phyloP scores from a whole-genome alignment of 179 eudicot species.

The Spergularia azorica region DNA sequence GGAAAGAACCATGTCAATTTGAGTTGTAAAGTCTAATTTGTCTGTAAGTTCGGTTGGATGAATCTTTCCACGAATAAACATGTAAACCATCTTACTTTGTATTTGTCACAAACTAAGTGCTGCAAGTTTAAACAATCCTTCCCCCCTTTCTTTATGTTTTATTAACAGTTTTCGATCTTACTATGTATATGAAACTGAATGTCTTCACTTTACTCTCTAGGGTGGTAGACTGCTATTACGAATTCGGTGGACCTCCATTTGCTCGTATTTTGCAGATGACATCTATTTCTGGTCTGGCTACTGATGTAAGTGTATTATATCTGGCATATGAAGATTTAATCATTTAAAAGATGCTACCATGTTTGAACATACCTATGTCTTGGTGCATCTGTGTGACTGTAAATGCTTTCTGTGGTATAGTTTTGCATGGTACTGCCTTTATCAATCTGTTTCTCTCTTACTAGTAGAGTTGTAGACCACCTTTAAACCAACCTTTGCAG shows the following conservation, averaged over 20 bases:
- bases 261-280: conserved; percentile 46
- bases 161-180: background rate
- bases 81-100: background rate
- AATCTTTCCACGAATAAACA: background rate
- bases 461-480: too few species aligned
- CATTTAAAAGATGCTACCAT: background rate
- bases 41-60: background rate
- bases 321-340: background rate
- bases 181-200: conserved; percentile 10
- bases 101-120: background rate
- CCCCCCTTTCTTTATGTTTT: too few species aligned
- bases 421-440: background rate
- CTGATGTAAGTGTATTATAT: conserved; percentile 39
- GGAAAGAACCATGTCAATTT: too few species aligned
- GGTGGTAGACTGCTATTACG: conserved; percentile 39
- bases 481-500: too few species aligned
- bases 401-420: background rate
- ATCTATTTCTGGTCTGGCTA: conserved; percentile 29
- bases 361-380: background rate
- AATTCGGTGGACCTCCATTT: conserved; percentile 84
- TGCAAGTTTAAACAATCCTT: background rate
- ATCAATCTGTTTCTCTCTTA: too few species aligned
- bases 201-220: conserved; percentile 22
- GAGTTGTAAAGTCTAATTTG: too few species aligned
- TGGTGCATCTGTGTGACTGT: background rate